These are phyloP conservation scores for Pyricularia sp. DNA, from an alignment of 2,329 filamentous ascomycete genomes.

Conservation along the genomic window DNA sequence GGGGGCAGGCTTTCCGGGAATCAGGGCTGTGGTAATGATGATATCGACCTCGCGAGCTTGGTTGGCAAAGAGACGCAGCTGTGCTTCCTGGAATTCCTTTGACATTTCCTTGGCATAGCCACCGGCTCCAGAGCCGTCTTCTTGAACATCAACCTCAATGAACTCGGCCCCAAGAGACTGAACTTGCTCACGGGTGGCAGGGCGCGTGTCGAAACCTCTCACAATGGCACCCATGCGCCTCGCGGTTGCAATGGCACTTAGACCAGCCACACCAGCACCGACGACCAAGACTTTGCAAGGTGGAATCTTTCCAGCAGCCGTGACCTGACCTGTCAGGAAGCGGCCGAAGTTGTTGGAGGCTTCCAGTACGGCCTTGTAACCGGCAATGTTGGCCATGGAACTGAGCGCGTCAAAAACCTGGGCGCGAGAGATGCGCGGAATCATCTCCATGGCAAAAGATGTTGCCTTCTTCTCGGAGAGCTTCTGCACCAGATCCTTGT, in stretches of 20 bases:
- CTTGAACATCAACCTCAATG: slow-evolving; percentile 74
- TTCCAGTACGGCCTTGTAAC: slow-evolving; percentile 85
- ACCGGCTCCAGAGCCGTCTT: slow-evolving; percentile 75
- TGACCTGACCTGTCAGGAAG: slow-evolving; percentile 83
- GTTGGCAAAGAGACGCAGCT: slow-evolving; percentile 87
- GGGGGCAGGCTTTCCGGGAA: slow-evolving; percentile 74
- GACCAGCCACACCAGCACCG: slow-evolving; percentile 78
- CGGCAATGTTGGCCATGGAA: slow-evolving; percentile 91
- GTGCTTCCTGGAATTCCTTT: slow-evolving; percentile 83
- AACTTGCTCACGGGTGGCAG: slow-evolving; percentile 82
- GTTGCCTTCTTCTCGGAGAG: slow-evolving; percentile 64
- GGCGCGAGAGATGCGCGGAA: slow-evolving; percentile 80
- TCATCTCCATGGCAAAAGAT: slow-evolving; percentile 85
- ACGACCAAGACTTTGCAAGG: slow-evolving; percentile 86
- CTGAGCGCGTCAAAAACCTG: slow-evolving; percentile 84
- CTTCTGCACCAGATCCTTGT: slow-evolving; percentile 63
- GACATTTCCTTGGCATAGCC: slow-evolving; percentile 94
- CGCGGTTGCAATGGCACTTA: slow-evolving; percentile 82
- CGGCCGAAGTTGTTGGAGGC: slow-evolving; percentile 84
- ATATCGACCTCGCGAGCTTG: slow-evolving; percentile 86
- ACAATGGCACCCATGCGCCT: slow-evolving; percentile 82
- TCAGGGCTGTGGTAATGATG: slow-evolving; percentile 85
- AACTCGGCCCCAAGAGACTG: slow-evolving; percentile 87
- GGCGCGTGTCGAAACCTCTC: slow-evolving; percentile 80
- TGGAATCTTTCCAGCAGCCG: slow-evolving; percentile 82